Conservation (phyloP, 2,329 filamentous ascomycete species). For the Neocucurbitaria cava region DNA sequence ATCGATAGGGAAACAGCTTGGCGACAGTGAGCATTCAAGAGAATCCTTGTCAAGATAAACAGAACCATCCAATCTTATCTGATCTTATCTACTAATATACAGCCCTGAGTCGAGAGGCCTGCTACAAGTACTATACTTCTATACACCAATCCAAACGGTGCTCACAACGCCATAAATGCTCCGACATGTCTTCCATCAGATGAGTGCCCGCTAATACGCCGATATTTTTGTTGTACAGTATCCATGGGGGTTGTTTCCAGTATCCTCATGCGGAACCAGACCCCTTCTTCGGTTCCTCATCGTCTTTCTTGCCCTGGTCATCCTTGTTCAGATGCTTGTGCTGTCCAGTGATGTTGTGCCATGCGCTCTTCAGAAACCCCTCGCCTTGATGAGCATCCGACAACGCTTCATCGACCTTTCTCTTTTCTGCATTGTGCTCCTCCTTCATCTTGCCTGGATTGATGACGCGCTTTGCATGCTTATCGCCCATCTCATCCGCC, state of each 20-base stretch:
- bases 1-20: not conserved
- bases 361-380: constrained; percentile 90
- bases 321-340: constrained; percentile 42
- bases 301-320: constrained; percentile 45
- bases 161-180: constrained; percentile 41
- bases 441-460: constrained; percentile 66
- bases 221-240: constrained; percentile 13
- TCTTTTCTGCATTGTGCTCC: constrained; percentile 20
- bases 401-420: constrained; percentile 14
- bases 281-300: constrained; percentile 38
- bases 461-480: constrained; percentile 91
- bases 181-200: constrained; percentile 17
- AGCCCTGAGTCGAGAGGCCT: constrained; percentile 47
- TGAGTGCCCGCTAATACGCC: constrained; percentile 21
- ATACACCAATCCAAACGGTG: constrained; percentile 19
- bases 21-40: not conserved
- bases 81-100: constrained; percentile 28
- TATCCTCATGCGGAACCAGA: constrained; percentile 38
- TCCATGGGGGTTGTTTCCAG: constrained; percentile 7
- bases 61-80: not conserved
- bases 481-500: constrained; percentile 94
- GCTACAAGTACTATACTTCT: constrained; percentile 23
- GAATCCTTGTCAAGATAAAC: not conserved
- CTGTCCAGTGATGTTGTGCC: constrained; percentile 90
- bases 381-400: constrained; percentile 71